These are phyloP conservation scores for Hyphodiscus hymeniophilus DNA, from an alignment of 495 filamentous ascomycete species.

Conservation along the genomic window DNA sequence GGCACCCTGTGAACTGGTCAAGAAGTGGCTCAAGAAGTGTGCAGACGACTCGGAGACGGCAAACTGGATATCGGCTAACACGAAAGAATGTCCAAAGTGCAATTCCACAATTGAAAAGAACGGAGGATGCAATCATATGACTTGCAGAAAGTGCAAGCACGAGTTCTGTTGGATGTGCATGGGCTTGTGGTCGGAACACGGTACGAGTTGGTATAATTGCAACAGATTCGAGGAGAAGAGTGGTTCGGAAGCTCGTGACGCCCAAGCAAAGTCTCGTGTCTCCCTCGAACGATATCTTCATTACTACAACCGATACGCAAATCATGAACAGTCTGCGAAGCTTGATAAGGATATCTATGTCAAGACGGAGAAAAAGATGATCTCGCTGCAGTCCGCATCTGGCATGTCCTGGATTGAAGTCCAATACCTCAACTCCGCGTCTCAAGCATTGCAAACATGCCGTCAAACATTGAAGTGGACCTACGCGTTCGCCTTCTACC, in stretches of 20 bases:
- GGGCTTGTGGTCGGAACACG: slow-evolving; percentile 97
- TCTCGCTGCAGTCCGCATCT: slow-evolving; percentile 80
- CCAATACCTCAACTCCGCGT: slow-evolving; percentile 88
- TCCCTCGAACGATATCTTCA: slow-evolving; percentile 91
- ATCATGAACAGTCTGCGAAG: slow-evolving; percentile 96
- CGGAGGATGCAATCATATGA: slow-evolving; percentile 99
- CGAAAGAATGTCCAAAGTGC: slow-evolving; percentile 95
- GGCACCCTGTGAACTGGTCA: slow-evolving; percentile 82
- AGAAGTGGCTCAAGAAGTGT: slow-evolving; percentile 96
- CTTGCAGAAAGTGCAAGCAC: slow-evolving; percentile 94
- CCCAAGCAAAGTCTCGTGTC: slow-evolving; percentile 81
- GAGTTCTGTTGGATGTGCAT: slow-evolving; percentile 99
- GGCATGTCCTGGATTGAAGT: slow-evolving; percentile 99
- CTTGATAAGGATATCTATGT: slow-evolving; percentile 91
- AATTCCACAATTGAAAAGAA: slow-evolving; percentile 98
- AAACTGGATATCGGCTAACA: slow-evolving; percentile 99
- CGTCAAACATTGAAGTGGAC: slow-evolving; percentile 98
- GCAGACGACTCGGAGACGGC: slow-evolving; percentile 97
- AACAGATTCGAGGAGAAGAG: slow-evolving; percentile 95
- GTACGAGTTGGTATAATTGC: slow-evolving; percentile 99
- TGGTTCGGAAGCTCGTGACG: slow-evolving; percentile 78
- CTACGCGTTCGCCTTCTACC: slow-evolving; percentile 95
- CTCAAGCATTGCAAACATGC: slow-evolving; percentile 89
- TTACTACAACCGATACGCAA: slow-evolving; percentile 98
- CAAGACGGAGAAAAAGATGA: slow-evolving; percentile 99